Conservation (phyloP, 352 stramenopile species). For the Sclerospora graminicola region DNA sequence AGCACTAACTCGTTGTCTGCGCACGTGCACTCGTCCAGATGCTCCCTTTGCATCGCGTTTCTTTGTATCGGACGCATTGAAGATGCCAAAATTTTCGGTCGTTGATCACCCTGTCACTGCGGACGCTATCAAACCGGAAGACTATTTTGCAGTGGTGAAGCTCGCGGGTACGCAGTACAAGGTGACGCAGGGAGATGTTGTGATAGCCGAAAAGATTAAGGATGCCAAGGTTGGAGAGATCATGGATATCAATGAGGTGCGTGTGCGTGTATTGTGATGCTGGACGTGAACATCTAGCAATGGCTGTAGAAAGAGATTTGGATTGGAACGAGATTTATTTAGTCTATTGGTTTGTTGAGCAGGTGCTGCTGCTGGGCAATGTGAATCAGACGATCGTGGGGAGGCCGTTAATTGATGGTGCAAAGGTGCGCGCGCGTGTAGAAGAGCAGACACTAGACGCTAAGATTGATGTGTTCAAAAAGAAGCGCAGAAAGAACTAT, state of each 20-base stretch:
- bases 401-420: conserved; percentile 52
- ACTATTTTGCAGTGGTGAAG: conserved; percentile 82
- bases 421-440: conserved; percentile 66
- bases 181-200: conserved; percentile 74
- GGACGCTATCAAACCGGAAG: conserved; percentile 48
- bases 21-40: conserved; percentile 10
- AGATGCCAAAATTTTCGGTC: conserved; percentile 46
- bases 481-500: conserved; percentile 87
- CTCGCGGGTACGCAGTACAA: conserved; percentile 82
- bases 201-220: conserved; percentile 81
- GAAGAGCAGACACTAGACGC: conserved; percentile 82
- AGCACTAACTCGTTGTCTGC: conserved; percentile 15
- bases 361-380: conserved; percentile 74
- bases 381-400: conserved; percentile 81
- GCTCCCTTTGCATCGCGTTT: conserved; percentile 4
- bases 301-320: no score
- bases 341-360: not conserved
- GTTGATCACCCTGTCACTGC: conserved; percentile 70
- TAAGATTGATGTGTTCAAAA: conserved; percentile 88
- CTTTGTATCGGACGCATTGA: conserved; percentile 13
- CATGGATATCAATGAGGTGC: conserved; percentile 65
- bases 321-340: no score
- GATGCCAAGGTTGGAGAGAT: conserved; percentile 78
- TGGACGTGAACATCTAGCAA: no score
- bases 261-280: not conserved